Base-by-base conservation (phyloP, 441 rosid species). In the Croton laevigatus region DNA sequence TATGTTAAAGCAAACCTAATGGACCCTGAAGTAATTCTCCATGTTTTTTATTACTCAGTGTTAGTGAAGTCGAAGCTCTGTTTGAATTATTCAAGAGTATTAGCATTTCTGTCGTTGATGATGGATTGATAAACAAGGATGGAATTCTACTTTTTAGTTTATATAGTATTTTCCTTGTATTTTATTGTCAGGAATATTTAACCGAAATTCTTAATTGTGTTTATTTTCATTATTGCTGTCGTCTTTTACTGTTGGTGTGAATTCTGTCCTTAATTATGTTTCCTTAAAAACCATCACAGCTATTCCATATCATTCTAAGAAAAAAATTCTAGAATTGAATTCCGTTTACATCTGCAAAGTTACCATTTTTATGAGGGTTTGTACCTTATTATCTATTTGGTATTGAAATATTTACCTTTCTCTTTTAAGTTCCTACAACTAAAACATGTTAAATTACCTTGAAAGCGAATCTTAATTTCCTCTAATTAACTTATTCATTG, bases 51-150 rank as follows among this genome's bases (percentile, higher is more conserved):
- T n/a, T n/a, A n/a, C n/a, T n/a, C n/a, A 91, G 95, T 82, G 97
- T 93, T 27, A 91, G 96, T 79, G 99, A 95, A 87, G 98, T 95
- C 76, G 98, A 95, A 87, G 99, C 99, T 59, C 80, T 95, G 37
- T 93, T 91, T 76, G 99, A 93, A 83, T 81, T 95, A 51, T 95
- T 80, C 84, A 95, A 93, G 86, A 89, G 93, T 87, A 88, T 95
- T 82, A 91, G 99, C 85, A 79, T 95, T 76, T 95, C 98, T 19
- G 92, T 93, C 62, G 76, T 93, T 77, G 98, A 93, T 70, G 99
- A 93, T 85, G 99, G 97, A 77, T 75, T 93, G 73, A 95, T 93
- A 69, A 91, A 80, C 86, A 91, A 95, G 99, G 99, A 52, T 14
- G 55, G 23, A 20, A 52, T 7, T 6, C 16, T 62, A 20, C 53